A percentile compares a stretch with the other conserved stretches of the same genome.
Conservation (phyloP, 2,329 filamentous ascomycete species). For the Colletotrichum simmondsii region DNA sequence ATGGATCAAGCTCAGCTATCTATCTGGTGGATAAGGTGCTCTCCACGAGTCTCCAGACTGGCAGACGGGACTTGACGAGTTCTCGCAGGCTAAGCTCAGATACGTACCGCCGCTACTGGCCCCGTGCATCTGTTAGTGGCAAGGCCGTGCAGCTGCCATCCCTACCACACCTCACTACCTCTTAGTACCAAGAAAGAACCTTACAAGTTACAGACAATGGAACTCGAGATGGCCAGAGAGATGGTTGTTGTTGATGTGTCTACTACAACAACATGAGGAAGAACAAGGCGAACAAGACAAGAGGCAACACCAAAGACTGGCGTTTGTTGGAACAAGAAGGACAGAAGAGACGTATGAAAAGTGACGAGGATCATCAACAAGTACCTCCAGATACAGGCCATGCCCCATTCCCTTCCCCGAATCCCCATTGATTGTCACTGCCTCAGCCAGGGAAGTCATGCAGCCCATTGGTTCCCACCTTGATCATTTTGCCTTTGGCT, state of each 20-base stretch:
- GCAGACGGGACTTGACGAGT: background rate
- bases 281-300: background rate
- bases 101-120: conserved; percentile 6
- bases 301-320: too few species aligned
- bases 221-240: background rate
- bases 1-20: background rate
- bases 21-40: conserved; percentile 12
- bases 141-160: conserved; percentile 28
- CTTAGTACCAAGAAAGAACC: background rate
- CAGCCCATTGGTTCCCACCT: conserved; percentile 10
- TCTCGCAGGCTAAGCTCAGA: conserved; percentile 12
- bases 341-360: background rate
- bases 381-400: background rate
- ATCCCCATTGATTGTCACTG: conserved; percentile 31
- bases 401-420: background rate
- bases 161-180: conserved; percentile 9
- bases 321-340: too few species aligned
- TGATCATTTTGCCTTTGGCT: background rate
- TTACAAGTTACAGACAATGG: background rate
- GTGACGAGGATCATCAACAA: background rate
- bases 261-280: background rate
- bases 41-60: background rate
- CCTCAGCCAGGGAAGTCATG: conserved; percentile 1
- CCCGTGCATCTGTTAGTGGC: background rate
- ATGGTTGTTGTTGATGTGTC: background rate